phyloP scores from a whole-genome alignment of 2,329 filamentous ascomycete genomes.

The Colletotrichum falcatum region DNA sequence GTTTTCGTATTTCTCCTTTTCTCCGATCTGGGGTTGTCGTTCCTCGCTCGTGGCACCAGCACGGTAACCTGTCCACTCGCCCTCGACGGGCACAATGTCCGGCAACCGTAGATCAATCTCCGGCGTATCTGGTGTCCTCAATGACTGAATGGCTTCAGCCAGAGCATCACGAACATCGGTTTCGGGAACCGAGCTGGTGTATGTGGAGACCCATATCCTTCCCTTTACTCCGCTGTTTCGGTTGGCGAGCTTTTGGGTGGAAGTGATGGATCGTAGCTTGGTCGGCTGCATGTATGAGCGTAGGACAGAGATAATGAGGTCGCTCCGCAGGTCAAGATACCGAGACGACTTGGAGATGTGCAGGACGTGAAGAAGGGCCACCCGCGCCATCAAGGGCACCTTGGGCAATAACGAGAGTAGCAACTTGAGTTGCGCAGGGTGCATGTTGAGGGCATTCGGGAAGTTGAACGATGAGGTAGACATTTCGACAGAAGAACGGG shows the following conservation, averaged over 20 bases:
- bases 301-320: slow-evolving; percentile 78
- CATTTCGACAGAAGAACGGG: neutral
- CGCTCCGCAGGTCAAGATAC: slow-evolving; percentile 83
- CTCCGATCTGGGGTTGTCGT: slow-evolving; percentile 66
- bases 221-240: slow-evolving; percentile 79
- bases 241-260: slow-evolving; percentile 72
- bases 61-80: slow-evolving; percentile 82
- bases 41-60: slow-evolving; percentile 62
- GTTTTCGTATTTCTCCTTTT: slow-evolving; percentile 72
- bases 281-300: slow-evolving; percentile 69
- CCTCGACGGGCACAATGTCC: slow-evolving; percentile 69
- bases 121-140: slow-evolving; percentile 51
- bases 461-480: slow-evolving; percentile 7
- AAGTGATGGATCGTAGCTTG: slow-evolving; percentile 64
- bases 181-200: slow-evolving; percentile 70
- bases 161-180: slow-evolving; percentile 68
- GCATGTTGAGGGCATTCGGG: slow-evolving; percentile 33
- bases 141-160: slow-evolving; percentile 66
- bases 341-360: slow-evolving; percentile 76
- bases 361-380: slow-evolving; percentile 73
- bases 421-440: slow-evolving; percentile 36
- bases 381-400: slow-evolving; percentile 72
- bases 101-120: slow-evolving; percentile 57
- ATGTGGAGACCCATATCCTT: slow-evolving; percentile 83
- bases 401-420: slow-evolving; percentile 59